Conservation (phyloP, 2,329 filamentous ascomycete species). For the Aureobasidium subglaciale region DNA sequence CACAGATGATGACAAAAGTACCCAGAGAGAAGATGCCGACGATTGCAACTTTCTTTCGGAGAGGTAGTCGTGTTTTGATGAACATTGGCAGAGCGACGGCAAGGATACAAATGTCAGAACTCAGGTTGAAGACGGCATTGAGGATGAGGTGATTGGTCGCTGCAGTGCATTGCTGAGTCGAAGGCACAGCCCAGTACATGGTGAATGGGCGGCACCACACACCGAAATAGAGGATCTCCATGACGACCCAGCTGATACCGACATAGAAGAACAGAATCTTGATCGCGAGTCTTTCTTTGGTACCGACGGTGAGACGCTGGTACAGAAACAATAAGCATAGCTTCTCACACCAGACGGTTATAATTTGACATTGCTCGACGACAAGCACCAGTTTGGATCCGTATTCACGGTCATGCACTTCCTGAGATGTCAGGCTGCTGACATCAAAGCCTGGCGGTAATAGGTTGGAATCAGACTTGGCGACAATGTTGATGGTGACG, state of each 20-base stretch:
- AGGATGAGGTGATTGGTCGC: conserved; percentile 33
- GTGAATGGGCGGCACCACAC: conserved; percentile 35
- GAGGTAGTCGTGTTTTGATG: conserved; percentile 36
- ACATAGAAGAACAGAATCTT: conserved; percentile 30
- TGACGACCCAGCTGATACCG: conserved; percentile 29
- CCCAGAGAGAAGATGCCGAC: conserved; percentile 52
- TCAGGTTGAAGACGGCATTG: conserved; percentile 38
- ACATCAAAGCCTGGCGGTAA: conserved; percentile 42
- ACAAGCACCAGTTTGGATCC: conserved; percentile 34
- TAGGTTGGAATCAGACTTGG: conserved; percentile 36
- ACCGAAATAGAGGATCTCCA: conserved; percentile 35
- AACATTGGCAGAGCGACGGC: conserved; percentile 40
- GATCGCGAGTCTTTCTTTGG: conserved; percentile 31
- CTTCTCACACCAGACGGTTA: conserved; percentile 34
- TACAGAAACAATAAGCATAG: conserved; percentile 33
- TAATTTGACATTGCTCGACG: conserved; percentile 33
- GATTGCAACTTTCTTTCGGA: conserved; percentile 47
- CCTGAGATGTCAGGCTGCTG: conserved; percentile 27
- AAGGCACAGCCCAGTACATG: conserved; percentile 31
- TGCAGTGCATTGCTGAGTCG: conserved; percentile 34
- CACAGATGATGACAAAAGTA: conserved; percentile 49
- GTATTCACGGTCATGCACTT: conserved; percentile 23
- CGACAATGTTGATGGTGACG: conserved; percentile 39
- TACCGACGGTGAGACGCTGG: conserved; percentile 30
- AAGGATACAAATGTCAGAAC: conserved; percentile 40